Base-by-base conservation (phyloP, 139 green algal species). In the Volvox reticuliferus region DNA sequence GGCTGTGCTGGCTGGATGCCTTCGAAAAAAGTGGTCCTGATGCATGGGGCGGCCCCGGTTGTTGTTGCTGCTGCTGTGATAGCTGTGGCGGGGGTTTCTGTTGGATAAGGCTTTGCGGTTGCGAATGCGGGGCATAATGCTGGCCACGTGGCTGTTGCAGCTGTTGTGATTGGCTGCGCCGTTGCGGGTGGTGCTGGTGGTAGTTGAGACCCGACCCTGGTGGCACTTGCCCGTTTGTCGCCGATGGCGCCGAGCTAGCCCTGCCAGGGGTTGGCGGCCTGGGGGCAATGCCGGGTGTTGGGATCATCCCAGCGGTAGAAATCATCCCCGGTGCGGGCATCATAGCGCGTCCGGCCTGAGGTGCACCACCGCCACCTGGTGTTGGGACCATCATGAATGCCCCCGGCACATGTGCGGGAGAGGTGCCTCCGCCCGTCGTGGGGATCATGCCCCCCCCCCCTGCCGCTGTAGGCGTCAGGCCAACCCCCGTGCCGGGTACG, bases 331-430 rank as follows among this genome's bases (percentile, higher is more conserved):
- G 86, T 24, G 86, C 83, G 5, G 86, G 86, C 86, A 90, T 90
- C 86, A 90, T 89, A 26, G 37, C 68, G 28, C 55, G 82, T 13
- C 63, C 82, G 1, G 30, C 28, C 79, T 86, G 79, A 19, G 50
- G 24, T 28, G 13, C 79, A 20, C 79, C 55, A n/a, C 30, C 61
- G 30, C 81, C 81, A 19, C 81, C 81, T 20, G 81, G 81, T 63
- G 81, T 87, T 19, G 81, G 81, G 5, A 87, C 62, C 81, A 87
- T 87, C 50, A 84, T 84, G 78, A 84, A 84, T 14, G 78, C 68
- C 21, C 78, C 36, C 1, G 78, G 78, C 78, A 84, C 78, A 1
- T 44, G 37, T 24, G 37, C 37, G 12, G 68, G 37, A 24, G 78
- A 9, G 16, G 37, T 24, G 37, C 78, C 78, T 44, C 78, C 50